phyloP scores from a whole-genome alignment of 2,329 filamentous ascomycete species.

The Colletotrichum sp. region DNA sequence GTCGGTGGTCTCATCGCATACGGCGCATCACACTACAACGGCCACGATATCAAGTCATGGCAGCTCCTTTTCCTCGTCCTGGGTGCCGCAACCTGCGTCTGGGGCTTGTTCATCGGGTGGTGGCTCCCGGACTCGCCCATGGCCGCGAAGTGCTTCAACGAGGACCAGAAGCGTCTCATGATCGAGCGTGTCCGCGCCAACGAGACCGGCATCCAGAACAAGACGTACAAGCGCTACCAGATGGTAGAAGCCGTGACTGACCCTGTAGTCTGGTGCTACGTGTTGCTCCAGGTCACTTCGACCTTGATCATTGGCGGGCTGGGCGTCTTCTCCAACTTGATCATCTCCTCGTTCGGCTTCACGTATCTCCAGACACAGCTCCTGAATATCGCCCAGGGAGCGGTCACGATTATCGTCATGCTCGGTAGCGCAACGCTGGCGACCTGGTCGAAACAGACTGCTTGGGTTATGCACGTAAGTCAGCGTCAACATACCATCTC shows the following conservation, averaged over 20 bases:
- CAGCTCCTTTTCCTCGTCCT: constrained; percentile 64
- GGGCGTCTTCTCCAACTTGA: constrained; percentile 69
- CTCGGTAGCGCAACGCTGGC: constrained; percentile 46
- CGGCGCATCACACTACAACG: constrained; percentile 58
- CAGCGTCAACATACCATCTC: neutral
- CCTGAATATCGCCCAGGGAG: constrained; percentile 55
- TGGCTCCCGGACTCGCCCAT: constrained; percentile 64
- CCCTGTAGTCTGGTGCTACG: constrained; percentile 62
- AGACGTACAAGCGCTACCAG: constrained; percentile 72
- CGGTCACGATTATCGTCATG: constrained; percentile 28
- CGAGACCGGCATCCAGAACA: constrained; percentile 77
- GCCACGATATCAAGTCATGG: constrained; percentile 35
- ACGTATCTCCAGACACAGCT: constrained; percentile 63
- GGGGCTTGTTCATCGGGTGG: constrained; percentile 63
- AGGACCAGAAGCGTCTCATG: constrained; percentile 70
- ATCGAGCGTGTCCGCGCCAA: constrained; percentile 76
- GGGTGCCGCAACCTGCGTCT: constrained; percentile 64
- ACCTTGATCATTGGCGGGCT: constrained; percentile 68
- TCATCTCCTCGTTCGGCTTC: constrained; percentile 66
- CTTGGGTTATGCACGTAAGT: constrained; percentile 38
- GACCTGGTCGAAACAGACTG: constrained; percentile 61
- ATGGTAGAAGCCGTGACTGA: constrained; percentile 55
- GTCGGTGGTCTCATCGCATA: constrained; percentile 61
- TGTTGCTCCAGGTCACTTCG: constrained; percentile 63
- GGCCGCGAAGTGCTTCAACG: constrained; percentile 57